These are phyloP conservation scores for Arthrocladium fulminans DNA, from an alignment of 2,329 filamentous ascomycete genomes.

Conservation along the genomic window DNA sequence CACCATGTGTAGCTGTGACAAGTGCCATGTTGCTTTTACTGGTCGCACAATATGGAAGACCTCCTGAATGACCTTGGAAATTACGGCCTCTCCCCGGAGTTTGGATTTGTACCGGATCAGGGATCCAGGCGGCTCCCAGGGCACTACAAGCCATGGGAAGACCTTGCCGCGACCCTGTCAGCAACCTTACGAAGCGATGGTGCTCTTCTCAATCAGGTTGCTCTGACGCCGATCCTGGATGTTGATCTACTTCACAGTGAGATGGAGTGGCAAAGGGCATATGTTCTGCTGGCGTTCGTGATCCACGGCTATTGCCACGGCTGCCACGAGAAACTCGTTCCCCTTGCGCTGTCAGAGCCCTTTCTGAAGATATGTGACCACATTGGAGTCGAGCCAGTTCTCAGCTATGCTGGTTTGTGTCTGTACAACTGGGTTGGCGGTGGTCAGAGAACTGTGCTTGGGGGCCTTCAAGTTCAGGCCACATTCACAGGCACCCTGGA, in stretches of 20 bases:
- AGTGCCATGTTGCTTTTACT: no score
- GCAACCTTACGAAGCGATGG: slow-evolving; percentile 4
- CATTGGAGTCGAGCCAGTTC: slow-evolving; percentile 11
- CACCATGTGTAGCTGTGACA: no score
- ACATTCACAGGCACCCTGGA: slow-evolving; percentile 13
- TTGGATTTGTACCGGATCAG: slow-evolving; percentile 9
- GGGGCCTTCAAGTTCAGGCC: slow-evolving; percentile 3
- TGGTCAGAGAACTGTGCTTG: slow-evolving; percentile 2
- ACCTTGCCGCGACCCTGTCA: slow-evolving; percentile 7
- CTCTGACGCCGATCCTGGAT: slow-evolving; percentile 2
- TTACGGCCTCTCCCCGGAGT: slow-evolving; percentile 8
- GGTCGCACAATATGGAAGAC: slow-evolving; percentile 1
- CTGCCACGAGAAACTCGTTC: slow-evolving; percentile 8
- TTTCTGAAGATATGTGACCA: slow-evolving; percentile 11
- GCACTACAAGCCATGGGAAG: slow-evolving; percentile 12
- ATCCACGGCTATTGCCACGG: slow-evolving; percentile 12
- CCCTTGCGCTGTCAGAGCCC: slow-evolving; percentile 7
- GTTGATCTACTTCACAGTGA: slow-evolving; percentile 1
- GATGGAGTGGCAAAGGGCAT: slow-evolving; percentile 12
- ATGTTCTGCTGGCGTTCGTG: slow-evolving; percentile 11
- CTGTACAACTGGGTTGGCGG: slow-evolving; percentile 11
- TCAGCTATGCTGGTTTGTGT: slow-evolving; percentile 11
- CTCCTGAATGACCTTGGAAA: slow-evolving; percentile 4
- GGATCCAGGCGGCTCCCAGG: slow-evolving; percentile 1
- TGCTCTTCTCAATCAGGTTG: neutral